A percentile compares a stretch with the other conserved stretches of the same genome.
Evolutionary conservation across 2,329 filamentous ascomycete genomes (phyloP).

Genomic region (Gaeumannomyces sp.): DNA sequence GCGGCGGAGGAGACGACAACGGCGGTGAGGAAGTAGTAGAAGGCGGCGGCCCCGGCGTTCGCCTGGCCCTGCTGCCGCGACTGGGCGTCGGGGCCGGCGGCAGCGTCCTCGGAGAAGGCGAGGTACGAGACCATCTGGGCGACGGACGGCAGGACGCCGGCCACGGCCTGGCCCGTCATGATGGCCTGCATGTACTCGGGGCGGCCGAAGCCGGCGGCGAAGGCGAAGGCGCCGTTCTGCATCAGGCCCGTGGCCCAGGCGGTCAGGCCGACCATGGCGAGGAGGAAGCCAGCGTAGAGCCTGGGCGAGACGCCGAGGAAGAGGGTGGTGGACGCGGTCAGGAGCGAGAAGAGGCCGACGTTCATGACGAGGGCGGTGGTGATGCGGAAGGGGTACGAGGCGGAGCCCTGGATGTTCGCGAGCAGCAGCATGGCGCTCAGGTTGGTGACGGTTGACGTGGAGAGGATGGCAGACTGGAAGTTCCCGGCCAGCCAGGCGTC

Average conservation of each 20-base stretch:
- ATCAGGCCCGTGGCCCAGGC: constrained; percentile 77
- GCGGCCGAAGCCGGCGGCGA: constrained; percentile 76
- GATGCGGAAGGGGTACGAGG: constrained; percentile 86
- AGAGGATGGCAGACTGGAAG: constrained; percentile 86
- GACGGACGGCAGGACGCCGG: constrained; percentile 81
- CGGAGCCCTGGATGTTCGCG: constrained; percentile 71
- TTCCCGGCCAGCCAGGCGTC: constrained; percentile 67
- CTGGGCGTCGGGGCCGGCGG: constrained; percentile 17
- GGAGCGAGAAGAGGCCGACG: constrained; percentile 65
- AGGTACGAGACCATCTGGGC: constrained; percentile 83
- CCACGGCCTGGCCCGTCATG: constrained; percentile 90
- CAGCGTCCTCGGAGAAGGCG: constrained; percentile 36
- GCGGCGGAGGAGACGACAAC: constrained; percentile 66
- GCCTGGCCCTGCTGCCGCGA: constrained; percentile 6
- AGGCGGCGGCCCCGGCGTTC: constrained; percentile 61
- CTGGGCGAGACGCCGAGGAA: constrained; percentile 56
- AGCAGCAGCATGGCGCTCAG: constrained; percentile 70
- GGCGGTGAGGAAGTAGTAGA: constrained; percentile 87
- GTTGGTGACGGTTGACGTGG: constrained; percentile 80
- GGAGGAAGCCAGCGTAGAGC: constrained; percentile 73
- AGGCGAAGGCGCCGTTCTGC: constrained; percentile 93
- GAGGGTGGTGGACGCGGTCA: constrained; percentile 71
- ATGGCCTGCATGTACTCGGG: constrained; percentile 92
- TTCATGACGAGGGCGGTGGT: constrained; percentile 70
- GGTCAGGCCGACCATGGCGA: constrained; percentile 73